Evolutionary conservation across 1,284 basidiomycete species (phyloP).

Genomic region (Chalciporus sp.): DNA sequence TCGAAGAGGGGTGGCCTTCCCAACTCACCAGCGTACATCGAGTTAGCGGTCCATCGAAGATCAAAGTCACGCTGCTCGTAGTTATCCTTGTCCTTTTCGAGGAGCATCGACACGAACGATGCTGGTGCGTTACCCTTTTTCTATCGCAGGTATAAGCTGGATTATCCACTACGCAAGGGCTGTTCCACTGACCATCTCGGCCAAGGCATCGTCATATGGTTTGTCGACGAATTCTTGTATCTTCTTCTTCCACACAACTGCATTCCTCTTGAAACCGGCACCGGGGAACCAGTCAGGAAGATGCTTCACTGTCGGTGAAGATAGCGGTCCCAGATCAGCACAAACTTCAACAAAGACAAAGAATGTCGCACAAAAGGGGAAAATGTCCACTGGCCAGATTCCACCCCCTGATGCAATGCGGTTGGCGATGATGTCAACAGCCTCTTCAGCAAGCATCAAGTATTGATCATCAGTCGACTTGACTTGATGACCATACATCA

Average conservation of each 20-base stretch:
- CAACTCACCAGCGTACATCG: constrained; percentile 59
- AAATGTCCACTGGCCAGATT: constrained; percentile 69
- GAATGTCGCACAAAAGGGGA: constrained; percentile 45
- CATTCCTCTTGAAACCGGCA: constrained; percentile 53
- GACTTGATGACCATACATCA: constrained; percentile 67
- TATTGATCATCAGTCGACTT: constrained; percentile 55
- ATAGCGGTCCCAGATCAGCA: not conserved
- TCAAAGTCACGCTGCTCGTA: constrained; percentile 54
- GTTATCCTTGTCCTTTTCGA: constrained; percentile 41
- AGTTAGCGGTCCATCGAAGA: constrained; percentile 71
- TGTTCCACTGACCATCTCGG: constrained; percentile 49
- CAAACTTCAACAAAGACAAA: not conserved
- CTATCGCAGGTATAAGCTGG: constrained; percentile 34
- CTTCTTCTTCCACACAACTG: constrained; percentile 61
- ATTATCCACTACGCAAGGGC: not conserved
- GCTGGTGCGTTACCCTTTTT: constrained; percentile 52
- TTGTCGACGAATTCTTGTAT: constrained; percentile 68
- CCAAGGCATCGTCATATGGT: constrained; percentile 62
- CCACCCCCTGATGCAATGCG: constrained; percentile 63
- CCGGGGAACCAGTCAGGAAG: constrained; percentile 51
- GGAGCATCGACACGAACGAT: constrained; percentile 64
- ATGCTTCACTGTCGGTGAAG: constrained; percentile 33
- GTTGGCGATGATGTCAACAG: constrained; percentile 59
- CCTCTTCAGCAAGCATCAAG: constrained; percentile 61
- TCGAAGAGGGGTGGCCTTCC: not conserved